Percentiles rank a stretch among this genome's conserved stretches.
Evolutionary conservation across 2,329 filamentous ascomycete genomes (phyloP).

Genomic region (Apiospora rasikravindrae): DNA sequence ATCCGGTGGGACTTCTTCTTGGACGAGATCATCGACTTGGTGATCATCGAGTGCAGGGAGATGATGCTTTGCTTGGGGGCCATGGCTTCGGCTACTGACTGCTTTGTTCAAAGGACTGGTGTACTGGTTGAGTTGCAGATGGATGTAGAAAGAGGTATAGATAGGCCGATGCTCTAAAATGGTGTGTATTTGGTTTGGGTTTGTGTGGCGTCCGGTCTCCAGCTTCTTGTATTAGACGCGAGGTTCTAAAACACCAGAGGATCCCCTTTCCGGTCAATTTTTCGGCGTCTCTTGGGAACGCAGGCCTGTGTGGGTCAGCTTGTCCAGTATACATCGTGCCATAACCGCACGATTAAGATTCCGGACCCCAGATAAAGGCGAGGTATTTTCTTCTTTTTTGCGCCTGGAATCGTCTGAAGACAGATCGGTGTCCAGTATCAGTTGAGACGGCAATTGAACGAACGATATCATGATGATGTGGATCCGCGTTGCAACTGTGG

Average conservation of each 20-base stretch:
- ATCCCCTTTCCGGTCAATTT: slow-evolving; percentile 13
- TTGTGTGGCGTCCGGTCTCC: not conserved
- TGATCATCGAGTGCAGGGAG: slow-evolving; percentile 4
- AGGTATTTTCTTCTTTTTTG: not conserved
- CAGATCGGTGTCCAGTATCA: not conserved
- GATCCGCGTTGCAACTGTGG: not conserved
- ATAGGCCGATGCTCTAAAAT: not conserved
- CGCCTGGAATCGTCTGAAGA: not conserved
- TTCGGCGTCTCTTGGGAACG: slow-evolving; percentile 5
- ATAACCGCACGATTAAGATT: slow-evolving; percentile 4
- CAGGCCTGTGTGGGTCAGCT: not conserved
- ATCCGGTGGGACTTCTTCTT: slow-evolving; percentile 1
- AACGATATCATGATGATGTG: not conserved
- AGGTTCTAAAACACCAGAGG: not conserved
- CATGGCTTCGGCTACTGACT: not conserved
- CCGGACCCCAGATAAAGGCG: not conserved
- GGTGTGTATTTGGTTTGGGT: not conserved
- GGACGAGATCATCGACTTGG: not conserved
- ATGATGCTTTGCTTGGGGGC: slow-evolving; percentile 1
- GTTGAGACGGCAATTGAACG: not conserved
- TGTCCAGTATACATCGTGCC: slow-evolving; percentile 1
- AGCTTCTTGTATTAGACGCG: not conserved
- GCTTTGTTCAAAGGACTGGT: not conserved
- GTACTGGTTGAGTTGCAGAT: not conserved
- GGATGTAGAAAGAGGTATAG: not conserved